These are phyloP conservation scores for Piedraia hortae DNA, from an alignment of 2,329 filamentous ascomycete species.

Conservation along the genomic window DNA sequence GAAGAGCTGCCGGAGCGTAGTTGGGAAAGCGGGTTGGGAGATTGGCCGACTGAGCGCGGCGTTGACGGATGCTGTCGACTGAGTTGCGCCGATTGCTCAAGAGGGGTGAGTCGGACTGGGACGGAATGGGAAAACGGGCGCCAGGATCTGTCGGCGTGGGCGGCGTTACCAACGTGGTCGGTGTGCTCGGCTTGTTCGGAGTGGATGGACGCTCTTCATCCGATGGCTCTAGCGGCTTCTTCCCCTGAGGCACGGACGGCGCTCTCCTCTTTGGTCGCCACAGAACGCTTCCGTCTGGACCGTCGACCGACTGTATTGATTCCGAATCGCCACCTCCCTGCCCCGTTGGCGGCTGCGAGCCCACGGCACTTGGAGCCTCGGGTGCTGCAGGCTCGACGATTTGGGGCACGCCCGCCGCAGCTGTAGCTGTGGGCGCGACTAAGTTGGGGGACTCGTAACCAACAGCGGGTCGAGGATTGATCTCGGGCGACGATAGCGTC, in stretches of 20 bases:
- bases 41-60: slow-evolving; percentile 10
- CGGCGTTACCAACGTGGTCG: slow-evolving; percentile 33
- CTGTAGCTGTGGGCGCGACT: slow-evolving; percentile 4
- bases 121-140: slow-evolving; percentile 4
- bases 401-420: slow-evolving; percentile 12
- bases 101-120: slow-evolving; percentile 15
- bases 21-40: slow-evolving; percentile 67
- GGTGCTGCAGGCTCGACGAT: slow-evolving; percentile 8
- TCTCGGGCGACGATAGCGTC: slow-evolving; percentile 22
- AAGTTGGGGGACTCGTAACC: slow-evolving; percentile 3
- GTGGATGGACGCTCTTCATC: slow-evolving; percentile 5
- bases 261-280: slow-evolving; percentile 16
- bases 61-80: slow-evolving; percentile 10
- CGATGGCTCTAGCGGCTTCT: background rate
- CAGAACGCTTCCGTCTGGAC: slow-evolving; percentile 17
- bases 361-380: slow-evolving; percentile 4
- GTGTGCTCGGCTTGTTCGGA: slow-evolving; percentile 17
- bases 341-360: slow-evolving; percentile 18
- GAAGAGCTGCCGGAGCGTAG: slow-evolving; percentile 41
- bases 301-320: slow-evolving; percentile 16
- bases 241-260: slow-evolving; percentile 3
- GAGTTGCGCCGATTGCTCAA: slow-evolving; percentile 5
- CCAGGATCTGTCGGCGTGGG: slow-evolving; percentile 28
- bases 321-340: slow-evolving; percentile 14
- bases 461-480: slow-evolving; percentile 10